Base-by-base conservation (phyloP, 2,329 filamentous ascomycete species). In the Chalaropsis thielavioides region DNA sequence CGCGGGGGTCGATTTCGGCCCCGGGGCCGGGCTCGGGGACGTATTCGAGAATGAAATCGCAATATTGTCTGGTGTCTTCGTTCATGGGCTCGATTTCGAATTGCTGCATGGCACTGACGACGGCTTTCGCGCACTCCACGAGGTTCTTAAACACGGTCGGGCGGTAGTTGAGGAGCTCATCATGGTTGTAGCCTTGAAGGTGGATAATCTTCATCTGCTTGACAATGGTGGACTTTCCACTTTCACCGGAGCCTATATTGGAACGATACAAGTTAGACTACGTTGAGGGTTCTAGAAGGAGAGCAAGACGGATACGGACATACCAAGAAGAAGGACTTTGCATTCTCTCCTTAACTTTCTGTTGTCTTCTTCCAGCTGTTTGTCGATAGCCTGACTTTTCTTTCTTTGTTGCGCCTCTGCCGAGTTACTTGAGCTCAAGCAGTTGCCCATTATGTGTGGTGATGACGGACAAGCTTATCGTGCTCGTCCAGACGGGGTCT, bases 151-250 rank as follows among this genome's bases (percentile, higher is more conserved):
- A 99, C 67, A 99, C 91, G 41, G 94, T 97, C 68, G 95, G 84
- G 67, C 94, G 88, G 78, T 97, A 97, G 74, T 96, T 87, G 72
- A 88, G 88, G 61, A 97, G 81, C 76, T 99, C 94, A 71, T 97
- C 92, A 70, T 90, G 85, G 11, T 90, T 92, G 76, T 99, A 99
- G 68, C 94, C 94, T 77, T 96, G 96, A 72, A 97, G 88, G 73
- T 99, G 94, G 73, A 99, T 97, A 71, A 99, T 99, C 78, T 97
- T 99, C 94, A 99, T 99, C 81, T 99, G 94, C 77, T 99, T 99
- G 70, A 99, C 94, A 72, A 99, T 97, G 10, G 94, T 99, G 66
- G 94, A 97, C 78, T 99, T 99, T 70, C 94, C 94, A 76, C 92
- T 97, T 79, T 99, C 94, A 69, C 94, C 94, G 69, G 94, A 97